phyloP scores from a whole-genome alignment of 164 flowering plant genomes.

The Annona cherimola region DNA sequence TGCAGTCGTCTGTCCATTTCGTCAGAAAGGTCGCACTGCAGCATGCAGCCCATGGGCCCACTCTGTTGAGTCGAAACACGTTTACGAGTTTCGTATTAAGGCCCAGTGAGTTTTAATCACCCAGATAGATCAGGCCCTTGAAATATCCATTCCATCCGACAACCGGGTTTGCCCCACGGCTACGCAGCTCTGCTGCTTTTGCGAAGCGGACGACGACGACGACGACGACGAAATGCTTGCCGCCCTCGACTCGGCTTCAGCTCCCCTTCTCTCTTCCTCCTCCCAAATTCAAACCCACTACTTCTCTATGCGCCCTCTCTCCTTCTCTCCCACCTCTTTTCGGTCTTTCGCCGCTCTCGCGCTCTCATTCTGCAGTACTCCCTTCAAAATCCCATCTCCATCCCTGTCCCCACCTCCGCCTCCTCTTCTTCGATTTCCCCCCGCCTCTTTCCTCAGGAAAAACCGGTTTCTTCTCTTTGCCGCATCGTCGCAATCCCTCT shows the following conservation, averaged over 20 bases:
- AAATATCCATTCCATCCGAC: no score
- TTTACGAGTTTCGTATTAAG: no score
- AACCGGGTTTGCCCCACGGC: not conserved
- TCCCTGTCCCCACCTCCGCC: not conserved
- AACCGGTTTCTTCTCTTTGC: slow-evolving; percentile 6
- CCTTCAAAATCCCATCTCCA: not conserved
- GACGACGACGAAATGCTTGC: not conserved
- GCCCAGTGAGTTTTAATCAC: no score
- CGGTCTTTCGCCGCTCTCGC: slow-evolving; percentile 19
- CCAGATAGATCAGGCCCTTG: no score
- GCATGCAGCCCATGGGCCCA: no score
- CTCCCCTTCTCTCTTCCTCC: not conserved
- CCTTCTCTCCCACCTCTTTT: slow-evolving; percentile 14
- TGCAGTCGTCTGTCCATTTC: no score
- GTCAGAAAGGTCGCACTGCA: no score
- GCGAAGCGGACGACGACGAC: not conserved
- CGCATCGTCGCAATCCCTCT: not conserved
- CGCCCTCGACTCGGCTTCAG: slow-evolving; percentile 14
- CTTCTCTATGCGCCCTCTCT: slow-evolving; percentile 4
- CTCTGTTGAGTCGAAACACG: no score
- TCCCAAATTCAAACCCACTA: not conserved
- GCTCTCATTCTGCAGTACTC: slow-evolving; percentile 4
- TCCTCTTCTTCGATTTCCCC: not conserved
- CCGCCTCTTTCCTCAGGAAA: not conserved
- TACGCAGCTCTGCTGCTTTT: not conserved